phyloP scores from a whole-genome alignment of 768 basidiomycete genomes.

The Albatrellus ellisii region DNA sequence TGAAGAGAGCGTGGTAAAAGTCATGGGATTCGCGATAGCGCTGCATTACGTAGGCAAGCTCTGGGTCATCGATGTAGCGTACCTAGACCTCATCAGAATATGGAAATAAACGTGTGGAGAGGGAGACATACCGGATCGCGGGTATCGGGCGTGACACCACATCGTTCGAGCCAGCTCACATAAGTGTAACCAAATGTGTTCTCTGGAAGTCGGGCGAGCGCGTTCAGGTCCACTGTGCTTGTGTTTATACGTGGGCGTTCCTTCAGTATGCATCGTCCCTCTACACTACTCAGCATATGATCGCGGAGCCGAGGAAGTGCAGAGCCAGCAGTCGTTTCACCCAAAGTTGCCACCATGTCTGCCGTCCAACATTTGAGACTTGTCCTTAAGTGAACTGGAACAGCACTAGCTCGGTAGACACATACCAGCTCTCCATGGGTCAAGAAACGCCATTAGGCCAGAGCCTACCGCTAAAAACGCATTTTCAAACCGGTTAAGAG shows the following conservation, averaged over 20 bases:
- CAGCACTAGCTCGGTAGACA: background rate
- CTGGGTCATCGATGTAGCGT: slow-evolving; percentile 88
- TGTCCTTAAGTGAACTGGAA: background rate
- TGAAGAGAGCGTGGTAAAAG: slow-evolving; percentile 87
- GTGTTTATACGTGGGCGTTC: slow-evolving; percentile 77
- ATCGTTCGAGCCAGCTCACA: slow-evolving; percentile 78
- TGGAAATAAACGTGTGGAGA: background rate
- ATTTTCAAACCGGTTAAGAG: slow-evolving; percentile 72
- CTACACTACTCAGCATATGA: slow-evolving; percentile 60
- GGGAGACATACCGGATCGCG: slow-evolving; percentile 58
- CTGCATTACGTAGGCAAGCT: slow-evolving; percentile 95
- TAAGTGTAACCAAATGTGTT: slow-evolving; percentile 83
- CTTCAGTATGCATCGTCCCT: slow-evolving; percentile 76
- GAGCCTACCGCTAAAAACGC: slow-evolving; percentile 78
- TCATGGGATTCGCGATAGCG: slow-evolving; percentile 98
- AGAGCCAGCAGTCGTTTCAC: slow-evolving; percentile 81
- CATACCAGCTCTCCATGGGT: slow-evolving; percentile 80
- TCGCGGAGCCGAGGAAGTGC: slow-evolving; percentile 68
- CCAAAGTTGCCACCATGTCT: slow-evolving; percentile 95
- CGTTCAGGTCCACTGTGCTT: slow-evolving; percentile 56
- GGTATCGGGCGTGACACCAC: slow-evolving; percentile 88
- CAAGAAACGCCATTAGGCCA: slow-evolving; percentile 65
- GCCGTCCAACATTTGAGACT: background rate
- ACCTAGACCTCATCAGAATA: slow-evolving; percentile 40
- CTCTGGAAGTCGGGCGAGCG: slow-evolving; percentile 52